Evolutionary conservation across 352 stramenopile species (phyloP).

Genomic region (Phytophthora ramorum): DNA sequence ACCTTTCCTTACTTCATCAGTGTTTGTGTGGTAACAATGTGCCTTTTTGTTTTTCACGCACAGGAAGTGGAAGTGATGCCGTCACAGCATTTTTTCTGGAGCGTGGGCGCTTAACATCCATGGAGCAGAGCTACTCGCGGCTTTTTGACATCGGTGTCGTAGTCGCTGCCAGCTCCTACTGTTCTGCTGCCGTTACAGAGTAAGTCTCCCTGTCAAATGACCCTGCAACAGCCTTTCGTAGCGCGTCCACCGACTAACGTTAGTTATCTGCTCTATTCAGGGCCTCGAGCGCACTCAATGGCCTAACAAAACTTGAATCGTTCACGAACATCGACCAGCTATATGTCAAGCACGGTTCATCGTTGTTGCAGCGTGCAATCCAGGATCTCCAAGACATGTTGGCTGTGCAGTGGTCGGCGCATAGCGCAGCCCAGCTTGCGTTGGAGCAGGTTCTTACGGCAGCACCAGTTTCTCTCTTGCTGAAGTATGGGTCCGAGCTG

Average conservation of each 20-base stretch:
- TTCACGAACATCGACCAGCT: constrained; percentile 25
- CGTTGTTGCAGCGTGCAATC: constrained; percentile 28
- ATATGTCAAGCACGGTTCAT: constrained; percentile 40
- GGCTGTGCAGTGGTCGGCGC: constrained; percentile 46
- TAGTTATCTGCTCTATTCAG: constrained; percentile 25
- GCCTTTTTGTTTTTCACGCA: constrained; percentile 4
- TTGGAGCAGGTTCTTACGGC: constrained; percentile 40
- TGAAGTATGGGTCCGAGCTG: constrained; percentile 16
- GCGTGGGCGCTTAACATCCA: constrained; percentile 50
- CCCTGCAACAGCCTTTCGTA: neutral
- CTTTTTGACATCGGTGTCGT: constrained; percentile 57
- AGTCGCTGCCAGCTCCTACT: constrained; percentile 33
- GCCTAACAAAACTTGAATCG: constrained; percentile 37
- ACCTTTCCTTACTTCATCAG: neutral
- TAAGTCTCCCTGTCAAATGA: constrained; percentile 16
- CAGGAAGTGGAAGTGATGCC: constrained; percentile 51
- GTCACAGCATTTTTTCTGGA: constrained; percentile 66
- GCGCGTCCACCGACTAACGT: constrained; percentile 1
- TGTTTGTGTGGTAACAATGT: neutral
- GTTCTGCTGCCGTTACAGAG: constrained; percentile 9
- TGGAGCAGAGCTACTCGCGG: constrained; percentile 45
- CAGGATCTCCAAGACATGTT: constrained; percentile 32
- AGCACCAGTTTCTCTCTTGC: constrained; percentile 17
- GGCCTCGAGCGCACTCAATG: constrained; percentile 29
- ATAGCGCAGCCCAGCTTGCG: constrained; percentile 35